phyloP scores from a whole-genome alignment of 2,329 filamentous ascomycete species.

The Dactylellina haptotyla region DNA sequence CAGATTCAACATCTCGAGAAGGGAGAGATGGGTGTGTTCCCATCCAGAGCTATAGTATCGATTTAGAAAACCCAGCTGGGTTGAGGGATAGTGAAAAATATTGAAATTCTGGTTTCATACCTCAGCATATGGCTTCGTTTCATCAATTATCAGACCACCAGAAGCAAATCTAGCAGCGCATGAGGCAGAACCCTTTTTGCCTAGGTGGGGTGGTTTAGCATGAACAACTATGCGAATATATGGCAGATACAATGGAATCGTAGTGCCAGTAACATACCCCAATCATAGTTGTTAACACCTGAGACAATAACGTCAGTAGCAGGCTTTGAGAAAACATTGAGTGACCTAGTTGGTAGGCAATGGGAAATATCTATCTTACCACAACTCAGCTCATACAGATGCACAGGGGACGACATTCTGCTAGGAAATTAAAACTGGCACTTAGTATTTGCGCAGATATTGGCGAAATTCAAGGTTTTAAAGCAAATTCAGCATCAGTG shows the following conservation, averaged over 20 bases:
- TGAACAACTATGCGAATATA: neutral
- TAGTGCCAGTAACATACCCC: constrained; percentile 70
- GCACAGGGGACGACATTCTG: constrained; percentile 55
- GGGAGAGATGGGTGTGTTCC: constrained; percentile 96
- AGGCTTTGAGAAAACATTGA: constrained; percentile 62
- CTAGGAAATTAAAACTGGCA: no score
- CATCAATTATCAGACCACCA: constrained; percentile 79
- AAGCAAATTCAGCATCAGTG: no score
- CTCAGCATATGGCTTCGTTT: constrained; percentile 94
- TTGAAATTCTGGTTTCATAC: constrained; percentile 63
- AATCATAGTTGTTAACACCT: constrained; percentile 99
- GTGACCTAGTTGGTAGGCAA: constrained; percentile 6
- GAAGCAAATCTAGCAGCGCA: constrained; percentile 85
- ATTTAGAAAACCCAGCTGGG: constrained; percentile 39
- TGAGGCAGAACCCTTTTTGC: constrained; percentile 87
- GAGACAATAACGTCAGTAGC: constrained; percentile 61
- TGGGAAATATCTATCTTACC: constrained; percentile 38
- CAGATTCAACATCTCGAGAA: constrained; percentile 85
- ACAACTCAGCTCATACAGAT: constrained; percentile 57
- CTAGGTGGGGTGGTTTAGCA: constrained; percentile 63
- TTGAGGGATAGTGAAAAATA: neutral
- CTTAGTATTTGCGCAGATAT: no score
- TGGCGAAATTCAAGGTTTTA: no score
- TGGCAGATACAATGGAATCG: neutral
- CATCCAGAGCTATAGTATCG: constrained; percentile 84